Conservation (phyloP, 257 asterid species). For the Leptodermis oblonga region DNA sequence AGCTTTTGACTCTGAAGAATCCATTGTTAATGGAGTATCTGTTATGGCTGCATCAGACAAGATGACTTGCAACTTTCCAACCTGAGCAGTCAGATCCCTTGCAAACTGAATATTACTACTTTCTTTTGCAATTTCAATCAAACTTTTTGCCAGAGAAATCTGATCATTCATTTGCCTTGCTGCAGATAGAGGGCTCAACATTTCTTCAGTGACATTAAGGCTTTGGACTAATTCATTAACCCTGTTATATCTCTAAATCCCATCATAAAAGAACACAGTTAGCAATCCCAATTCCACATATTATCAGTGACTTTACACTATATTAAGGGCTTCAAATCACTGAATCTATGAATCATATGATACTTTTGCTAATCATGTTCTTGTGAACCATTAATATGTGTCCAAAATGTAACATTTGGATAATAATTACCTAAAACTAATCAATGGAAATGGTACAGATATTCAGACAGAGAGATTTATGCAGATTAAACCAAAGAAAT, state of each 20-base stretch:
- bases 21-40: neutral
- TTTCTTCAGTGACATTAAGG: neutral
- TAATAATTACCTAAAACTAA: neutral
- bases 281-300: neutral
- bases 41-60: slow-evolving; percentile 6
- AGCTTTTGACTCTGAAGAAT: neutral
- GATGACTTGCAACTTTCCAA: slow-evolving; percentile 2
- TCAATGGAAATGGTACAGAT: neutral
- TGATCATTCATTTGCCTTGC: slow-evolving; percentile 9
- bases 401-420: neutral
- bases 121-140: slow-evolving; percentile 3
- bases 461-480: neutral
- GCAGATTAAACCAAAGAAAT: neutral
- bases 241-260: neutral
- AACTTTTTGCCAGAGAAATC: slow-evolving; percentile 4
- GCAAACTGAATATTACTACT: neutral
- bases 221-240: neutral
- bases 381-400: neutral
- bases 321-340: neutral
- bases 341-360: too few species aligned
- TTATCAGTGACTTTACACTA: neutral
- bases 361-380: neutral
- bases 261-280: neutral
- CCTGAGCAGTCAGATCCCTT: neutral
- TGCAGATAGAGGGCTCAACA: slow-evolving; percentile 6